Evolutionary conservation across 768 basidiomycete species (phyloP).

Genomic region (Dioszegia crocea): DNA sequence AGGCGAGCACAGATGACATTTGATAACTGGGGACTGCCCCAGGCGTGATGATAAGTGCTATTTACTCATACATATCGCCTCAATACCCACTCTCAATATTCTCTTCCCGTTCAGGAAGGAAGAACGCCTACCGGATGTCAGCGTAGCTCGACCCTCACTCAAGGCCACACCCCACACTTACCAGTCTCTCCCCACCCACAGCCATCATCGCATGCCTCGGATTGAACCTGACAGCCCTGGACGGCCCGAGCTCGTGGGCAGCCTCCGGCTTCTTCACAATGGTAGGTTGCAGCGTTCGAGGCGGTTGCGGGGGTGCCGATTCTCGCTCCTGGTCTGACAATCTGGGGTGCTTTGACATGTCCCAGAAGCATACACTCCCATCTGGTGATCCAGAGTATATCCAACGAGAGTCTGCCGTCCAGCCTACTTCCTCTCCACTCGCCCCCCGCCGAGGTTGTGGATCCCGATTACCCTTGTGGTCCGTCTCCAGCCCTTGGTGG

Average conservation of each 20-base stretch:
- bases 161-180: too few relatives aligned
- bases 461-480: slow-evolving; percentile 52
- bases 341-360: slow-evolving; percentile 55
- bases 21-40: too few relatives aligned
- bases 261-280: slow-evolving; percentile 55
- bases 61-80: too few relatives aligned
- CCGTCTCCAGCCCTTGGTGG: slow-evolving; percentile 73
- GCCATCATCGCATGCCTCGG: slow-evolving; percentile 80
- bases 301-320: slow-evolving; percentile 52
- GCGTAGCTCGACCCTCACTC: background rate
- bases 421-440: slow-evolving; percentile 88
- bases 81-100: slow-evolving; percentile 11
- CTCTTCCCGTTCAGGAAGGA: slow-evolving; percentile 59
- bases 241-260: slow-evolving; percentile 55
- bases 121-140: slow-evolving; percentile 55
- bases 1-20: too few relatives aligned
- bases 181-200: slow-evolving; percentile 59
- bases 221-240: slow-evolving; percentile 83
- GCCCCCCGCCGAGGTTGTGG: slow-evolving; percentile 68
- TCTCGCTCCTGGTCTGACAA: background rate
- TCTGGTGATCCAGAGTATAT: slow-evolving; percentile 70
- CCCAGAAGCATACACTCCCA: slow-evolving; percentile 84
- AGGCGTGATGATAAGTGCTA: too few relatives aligned
- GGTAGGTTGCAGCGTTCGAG: slow-evolving; percentile 51
- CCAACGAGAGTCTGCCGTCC: slow-evolving; percentile 92